Base-by-base conservation (phyloP, 2,329 filamentous ascomycete genomes). In the Dissoconium aciculare region DNA sequence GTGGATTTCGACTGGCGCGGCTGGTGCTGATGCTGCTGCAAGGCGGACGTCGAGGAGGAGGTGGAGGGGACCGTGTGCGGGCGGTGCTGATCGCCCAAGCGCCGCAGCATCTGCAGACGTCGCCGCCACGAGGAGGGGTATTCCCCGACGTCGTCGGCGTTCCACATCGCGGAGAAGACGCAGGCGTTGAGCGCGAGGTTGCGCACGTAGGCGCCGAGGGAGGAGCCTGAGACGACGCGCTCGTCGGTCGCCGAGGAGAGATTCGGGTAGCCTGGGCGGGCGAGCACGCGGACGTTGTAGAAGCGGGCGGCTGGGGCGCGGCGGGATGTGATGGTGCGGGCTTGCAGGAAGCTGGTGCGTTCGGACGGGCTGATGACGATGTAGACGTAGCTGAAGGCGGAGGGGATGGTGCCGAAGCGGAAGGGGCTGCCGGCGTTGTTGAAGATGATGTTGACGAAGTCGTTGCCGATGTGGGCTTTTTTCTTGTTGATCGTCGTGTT, bases 381-480 rank as follows among this genome's bases (percentile, higher is more conserved):
- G 52, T 94, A 84, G 51, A 98, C 84, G 50, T 81, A 93, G 51
- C 94, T 95, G 64, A 98, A 93, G 34, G 87, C 79, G 0, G 84
- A 91, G 1, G 83, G 83, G 45, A 98, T 92, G 12, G 82, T 93
- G 51, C 93, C 73, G 51, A 93, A 92, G 32, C 71, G 69, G 60
- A 93, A 95, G 0, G 80, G 78, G 26, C 30, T 26, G n/a, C 89
- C 87, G 2, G 85, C 94, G 48, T 92, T 83, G 53, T 98, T 98
- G 66, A 91, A 98, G 35, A 98, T 78, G 44, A 98, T 92, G 52
- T 93, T 95, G 51, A 98, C 89, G 53, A 82, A 92, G 55, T 95
- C 89, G 50, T 98, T 98, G 35, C 89, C 89, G 37, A 95, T 89
- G 50, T 95, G 91, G 3, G 75, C 69, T 57, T 98, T 98, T 62